phyloP scores from a whole-genome alignment of 805 yeast species.

The Starmerella davenportii region DNA sequence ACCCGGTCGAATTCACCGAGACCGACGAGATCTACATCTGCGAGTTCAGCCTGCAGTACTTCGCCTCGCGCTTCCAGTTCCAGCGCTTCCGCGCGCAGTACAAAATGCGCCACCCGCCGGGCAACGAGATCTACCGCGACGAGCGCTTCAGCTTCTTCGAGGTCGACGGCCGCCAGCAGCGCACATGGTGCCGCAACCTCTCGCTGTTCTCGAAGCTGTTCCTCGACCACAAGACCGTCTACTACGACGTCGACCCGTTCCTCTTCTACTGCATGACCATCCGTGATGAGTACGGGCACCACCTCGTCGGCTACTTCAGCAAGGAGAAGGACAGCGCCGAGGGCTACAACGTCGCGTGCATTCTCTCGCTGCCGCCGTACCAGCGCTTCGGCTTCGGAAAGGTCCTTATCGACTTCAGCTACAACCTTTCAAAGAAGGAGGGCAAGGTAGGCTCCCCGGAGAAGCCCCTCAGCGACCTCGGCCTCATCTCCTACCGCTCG shows the following conservation, averaged over 20 bases:
- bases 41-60: constrained; percentile 76
- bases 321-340: constrained; percentile 95
- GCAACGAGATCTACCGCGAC: constrained; percentile 91
- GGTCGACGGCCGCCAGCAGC: constrained; percentile 87
- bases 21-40: constrained; percentile 80
- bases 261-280: constrained; percentile 89
- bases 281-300: constrained; percentile 81
- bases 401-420: constrained; percentile 78
- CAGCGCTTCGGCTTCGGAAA: constrained; percentile 92
- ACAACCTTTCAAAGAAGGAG: constrained; percentile 74
- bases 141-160: constrained; percentile 87
- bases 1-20: constrained; percentile 86
- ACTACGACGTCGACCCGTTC: constrained; percentile 96
- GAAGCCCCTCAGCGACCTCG: constrained; percentile 89
- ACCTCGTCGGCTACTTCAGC: constrained; percentile 88
- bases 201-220: constrained; percentile 81
- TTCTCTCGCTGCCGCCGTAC: constrained; percentile 85
- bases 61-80: constrained; percentile 77
- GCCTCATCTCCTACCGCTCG: constrained; percentile 81
- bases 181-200: constrained; percentile 93
- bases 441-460: constrained; percentile 92
- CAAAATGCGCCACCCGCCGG: constrained; percentile 90
- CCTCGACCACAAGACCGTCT: constrained; percentile 86
- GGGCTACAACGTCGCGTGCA: constrained; percentile 91
- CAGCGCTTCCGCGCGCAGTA: constrained; percentile 80